Evolutionary conservation across 768 basidiomycete genomes (phyloP).

Genomic region (Mycena leptocephala): DNA sequence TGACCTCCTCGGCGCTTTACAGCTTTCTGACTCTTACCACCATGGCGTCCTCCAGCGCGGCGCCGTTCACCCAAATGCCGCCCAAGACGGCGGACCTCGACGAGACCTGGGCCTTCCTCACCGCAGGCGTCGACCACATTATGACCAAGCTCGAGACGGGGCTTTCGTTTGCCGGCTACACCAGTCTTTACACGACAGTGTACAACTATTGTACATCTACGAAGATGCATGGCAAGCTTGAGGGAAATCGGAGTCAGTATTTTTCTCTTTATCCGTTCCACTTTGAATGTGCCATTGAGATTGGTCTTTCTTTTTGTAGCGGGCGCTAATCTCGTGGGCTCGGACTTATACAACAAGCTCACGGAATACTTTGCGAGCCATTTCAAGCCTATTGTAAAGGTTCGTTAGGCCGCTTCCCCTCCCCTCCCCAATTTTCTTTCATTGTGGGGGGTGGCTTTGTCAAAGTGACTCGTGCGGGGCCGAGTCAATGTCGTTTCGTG

Average conservation of each 20-base stretch:
- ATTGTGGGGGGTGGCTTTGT: not conserved
- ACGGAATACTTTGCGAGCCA: constrained; percentile 92
- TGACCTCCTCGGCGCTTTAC: too few species aligned
- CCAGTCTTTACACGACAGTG: constrained; percentile 91
- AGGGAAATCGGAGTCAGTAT: constrained; percentile 77
- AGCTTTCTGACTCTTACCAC: not conserved
- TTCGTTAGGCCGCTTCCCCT: constrained; percentile 29
- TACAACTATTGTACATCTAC: constrained; percentile 97
- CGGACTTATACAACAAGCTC: constrained; percentile 96
- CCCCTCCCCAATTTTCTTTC: too few species aligned
- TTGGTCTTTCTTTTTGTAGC: constrained; percentile 60
- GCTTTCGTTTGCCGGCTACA: constrained; percentile 83
- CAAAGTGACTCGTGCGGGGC: not conserved
- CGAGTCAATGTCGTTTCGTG: not conserved
- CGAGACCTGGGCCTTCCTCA: constrained; percentile 40
- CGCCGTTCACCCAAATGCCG: constrained; percentile 37
- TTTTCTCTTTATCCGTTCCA: constrained; percentile 43
- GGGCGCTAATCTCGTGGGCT: constrained; percentile 96
- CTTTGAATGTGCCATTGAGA: constrained; percentile 31
- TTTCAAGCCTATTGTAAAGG: constrained; percentile 73
- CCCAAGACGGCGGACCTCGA: constrained; percentile 39
- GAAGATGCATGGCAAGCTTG: constrained; percentile 56
- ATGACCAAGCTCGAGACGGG: constrained; percentile 93
- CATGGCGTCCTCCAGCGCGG: constrained; percentile 30
- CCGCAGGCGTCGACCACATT: constrained; percentile 85